Evolutionary conservation across 225 moss, liverwort and hornwort genomes (phyloP).

Genomic region (Sphagnum tenellum): DNA sequence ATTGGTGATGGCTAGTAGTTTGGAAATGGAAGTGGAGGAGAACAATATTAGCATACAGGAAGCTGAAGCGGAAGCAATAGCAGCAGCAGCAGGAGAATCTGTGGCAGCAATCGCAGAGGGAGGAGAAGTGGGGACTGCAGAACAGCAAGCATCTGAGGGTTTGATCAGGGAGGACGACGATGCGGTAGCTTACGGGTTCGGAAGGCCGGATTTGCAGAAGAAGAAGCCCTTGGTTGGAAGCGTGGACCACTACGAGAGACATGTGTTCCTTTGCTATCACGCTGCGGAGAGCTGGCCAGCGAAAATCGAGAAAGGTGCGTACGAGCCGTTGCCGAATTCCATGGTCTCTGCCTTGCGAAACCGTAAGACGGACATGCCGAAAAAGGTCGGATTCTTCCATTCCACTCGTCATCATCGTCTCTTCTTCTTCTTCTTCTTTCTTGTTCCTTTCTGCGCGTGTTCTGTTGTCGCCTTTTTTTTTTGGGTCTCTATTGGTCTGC

Average conservation of each 20-base stretch:
- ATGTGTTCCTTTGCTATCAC: constrained; percentile 72
- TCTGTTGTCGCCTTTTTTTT: background rate
- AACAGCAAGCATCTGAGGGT: too few relatives aligned
- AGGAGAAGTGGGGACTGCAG: too few relatives aligned
- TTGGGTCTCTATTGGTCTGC: background rate
- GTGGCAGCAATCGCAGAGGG: too few relatives aligned
- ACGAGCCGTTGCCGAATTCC: constrained; percentile 57
- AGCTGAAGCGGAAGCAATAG: too few relatives aligned
- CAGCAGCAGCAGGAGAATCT: too few relatives aligned
- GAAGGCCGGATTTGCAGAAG: constrained; percentile 57
- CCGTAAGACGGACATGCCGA: constrained; percentile 68
- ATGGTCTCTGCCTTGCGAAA: constrained; percentile 53
- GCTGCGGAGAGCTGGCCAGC: constrained; percentile 69
- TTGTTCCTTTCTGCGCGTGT: background rate
- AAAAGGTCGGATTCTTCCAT: constrained; percentile 33
- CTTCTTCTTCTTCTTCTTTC: too few relatives aligned
- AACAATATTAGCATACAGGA: too few relatives aligned
- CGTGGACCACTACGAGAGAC: constrained; percentile 74
- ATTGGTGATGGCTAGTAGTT: too few relatives aligned
- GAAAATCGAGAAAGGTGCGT: constrained; percentile 53
- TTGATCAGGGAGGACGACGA: constrained; percentile 5
- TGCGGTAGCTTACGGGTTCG: constrained; percentile 56
- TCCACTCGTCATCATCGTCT: too few relatives aligned
- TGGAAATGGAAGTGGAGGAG: too few relatives aligned
- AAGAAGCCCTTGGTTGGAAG: constrained; percentile 56